Evolutionary conservation across 305 asterid species (phyloP), one percentile per base, ranked within the genome.

Genomic region (Striga hermonthica): DNA sequence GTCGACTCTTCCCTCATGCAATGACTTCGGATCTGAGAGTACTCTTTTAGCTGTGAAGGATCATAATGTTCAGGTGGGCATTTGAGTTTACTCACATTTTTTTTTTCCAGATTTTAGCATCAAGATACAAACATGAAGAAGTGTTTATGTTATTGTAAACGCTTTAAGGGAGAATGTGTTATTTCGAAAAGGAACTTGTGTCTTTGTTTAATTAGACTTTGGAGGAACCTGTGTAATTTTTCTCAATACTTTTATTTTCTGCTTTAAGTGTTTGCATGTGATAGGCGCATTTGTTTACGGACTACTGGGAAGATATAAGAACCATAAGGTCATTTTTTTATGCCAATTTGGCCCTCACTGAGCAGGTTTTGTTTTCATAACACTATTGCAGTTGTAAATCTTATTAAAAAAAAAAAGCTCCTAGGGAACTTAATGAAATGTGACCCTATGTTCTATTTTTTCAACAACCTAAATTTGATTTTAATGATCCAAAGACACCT

Each of bases 21-120:
- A 93, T 66, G 99, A 93, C 74, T 93, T 93, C 66, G 97, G 99
- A 52, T 90, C 97, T 31, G 99, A 93, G 82, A 90, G 88, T 70
- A 86, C 90, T 59, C 99, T 96, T 76, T 77, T 87, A 10, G 97
- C 97, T 10, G 97, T 93, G 58, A 75, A 78, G 69, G 90, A 88
- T 76, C 87, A 83, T 72, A 86, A 88, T 61, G 95, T 93, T 75
- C 99, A 90, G 91, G 98, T 86, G 58, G 69, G 73, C 39, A 35
- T 52, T 37, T 16, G 35, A 48, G 31, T 57, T n/a, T 3, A 7
- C 40, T 11, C 9, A 1, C 16, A 22, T n/a, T 55, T 8, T 31
- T 57, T 10, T 4, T 50, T 50, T 14, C 6, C 0, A 4, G 5
- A 11, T 14, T n/a, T 49, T 49, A 13, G 1, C 7, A 31, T 16